A percentile compares a stretch with the other conserved stretches of the same genome.
Conservation (phyloP, 305 asterid species). For the Fraxinus sp. region DNA sequence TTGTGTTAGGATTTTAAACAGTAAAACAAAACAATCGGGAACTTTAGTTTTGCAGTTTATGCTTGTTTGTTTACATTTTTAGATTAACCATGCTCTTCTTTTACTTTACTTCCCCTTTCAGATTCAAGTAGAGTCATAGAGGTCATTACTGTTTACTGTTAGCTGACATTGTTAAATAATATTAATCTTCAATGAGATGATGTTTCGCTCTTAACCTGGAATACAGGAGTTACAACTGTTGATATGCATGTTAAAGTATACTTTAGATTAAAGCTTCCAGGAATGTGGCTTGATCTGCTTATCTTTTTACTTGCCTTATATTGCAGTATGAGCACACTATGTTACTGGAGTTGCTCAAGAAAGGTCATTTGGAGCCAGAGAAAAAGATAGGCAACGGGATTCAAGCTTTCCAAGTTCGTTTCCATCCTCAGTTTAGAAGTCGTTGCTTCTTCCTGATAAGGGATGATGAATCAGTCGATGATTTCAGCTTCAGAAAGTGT, state of each 20-base stretch:
- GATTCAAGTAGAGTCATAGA: not conserved
- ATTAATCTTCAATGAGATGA: not conserved
- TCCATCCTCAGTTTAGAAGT: constrained; percentile 73
- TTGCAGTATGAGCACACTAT: constrained; percentile 65
- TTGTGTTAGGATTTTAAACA: not conserved
- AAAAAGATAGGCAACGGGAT: constrained; percentile 73
- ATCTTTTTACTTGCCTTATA: not conserved
- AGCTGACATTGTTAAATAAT: not conserved
- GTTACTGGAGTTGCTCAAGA: constrained; percentile 68
- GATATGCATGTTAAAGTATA: not conserved
- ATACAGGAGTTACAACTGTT: not conserved
- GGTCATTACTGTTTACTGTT: not conserved
- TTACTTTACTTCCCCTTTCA: not conserved
- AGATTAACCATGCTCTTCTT: not conserved
- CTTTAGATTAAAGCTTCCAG: not conserved
- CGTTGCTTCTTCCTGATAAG: constrained; percentile 85
- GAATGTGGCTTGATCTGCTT: not conserved
- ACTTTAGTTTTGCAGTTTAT: not conserved
- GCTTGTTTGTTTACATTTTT: not conserved
- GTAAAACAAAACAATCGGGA: not conserved
- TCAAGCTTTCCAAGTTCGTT: constrained; percentile 66
- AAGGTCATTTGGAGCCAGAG: constrained; percentile 80
- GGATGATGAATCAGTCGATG: constrained; percentile 72
- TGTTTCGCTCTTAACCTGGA: not conserved
- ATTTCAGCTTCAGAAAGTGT: constrained; percentile 94